Evolutionary conservation across 225 moss, liverwort and hornwort species (phyloP).

Genomic region (Asterella californica): DNA sequence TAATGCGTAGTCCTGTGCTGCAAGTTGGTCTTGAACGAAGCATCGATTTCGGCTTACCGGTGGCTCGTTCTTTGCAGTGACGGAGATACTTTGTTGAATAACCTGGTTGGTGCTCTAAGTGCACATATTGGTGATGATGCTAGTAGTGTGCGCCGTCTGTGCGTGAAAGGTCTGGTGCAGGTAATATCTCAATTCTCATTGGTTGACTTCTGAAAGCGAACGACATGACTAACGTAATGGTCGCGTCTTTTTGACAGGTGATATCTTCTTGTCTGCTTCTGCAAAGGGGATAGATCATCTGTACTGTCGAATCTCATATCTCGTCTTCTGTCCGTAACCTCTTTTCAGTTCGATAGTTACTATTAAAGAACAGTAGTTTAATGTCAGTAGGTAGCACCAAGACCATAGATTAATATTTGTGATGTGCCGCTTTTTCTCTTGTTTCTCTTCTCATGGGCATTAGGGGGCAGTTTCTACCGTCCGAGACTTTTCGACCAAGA

Average conservation of each 20-base stretch:
- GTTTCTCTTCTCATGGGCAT: no score
- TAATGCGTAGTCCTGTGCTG: background rate
- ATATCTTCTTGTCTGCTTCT: background rate
- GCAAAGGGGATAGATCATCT: background rate
- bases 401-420: no score
- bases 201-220: background rate
- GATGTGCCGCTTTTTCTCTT: no score
- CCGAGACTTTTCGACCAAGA: no score
- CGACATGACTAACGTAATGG: background rate
- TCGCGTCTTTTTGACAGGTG: background rate
- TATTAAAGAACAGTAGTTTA: background rate
- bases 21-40: background rate
- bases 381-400: no score
- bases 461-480: no score
- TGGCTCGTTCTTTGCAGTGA: conserved; percentile 51
- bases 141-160: conserved; percentile 73
- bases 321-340: background rate
- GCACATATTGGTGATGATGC: conserved; percentile 96
- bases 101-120: conserved; percentile 89
- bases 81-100: conserved; percentile 70
- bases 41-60: background rate
- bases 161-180: conserved; percentile 91
- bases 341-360: background rate
- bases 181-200: conserved; percentile 34
- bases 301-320: background rate